A percentile compares a stretch with the other conserved stretches of the same genome.
Conservation (phyloP, 371 early-diverging fungal species). For the Cokeromyces recurvatus region DNA sequence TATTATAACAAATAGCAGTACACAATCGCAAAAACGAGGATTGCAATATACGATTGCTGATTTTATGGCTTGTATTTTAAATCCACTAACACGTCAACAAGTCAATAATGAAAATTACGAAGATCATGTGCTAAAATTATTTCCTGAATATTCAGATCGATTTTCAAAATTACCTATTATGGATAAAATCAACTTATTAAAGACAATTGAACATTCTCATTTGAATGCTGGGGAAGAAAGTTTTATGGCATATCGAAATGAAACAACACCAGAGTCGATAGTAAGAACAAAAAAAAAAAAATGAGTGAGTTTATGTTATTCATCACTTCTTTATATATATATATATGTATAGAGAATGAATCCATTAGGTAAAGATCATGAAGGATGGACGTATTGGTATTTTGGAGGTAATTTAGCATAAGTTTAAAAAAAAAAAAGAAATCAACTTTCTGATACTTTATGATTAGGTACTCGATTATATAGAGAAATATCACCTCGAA, state of each 20-base stretch:
- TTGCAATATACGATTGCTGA: neutral
- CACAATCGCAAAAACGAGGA: neutral
- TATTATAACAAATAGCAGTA: neutral
- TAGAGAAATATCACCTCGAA: conserved; percentile 20
- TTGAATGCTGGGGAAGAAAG: conserved; percentile 1
- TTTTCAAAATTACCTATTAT: conserved; percentile 2
- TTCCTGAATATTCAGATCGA: conserved; percentile 1
- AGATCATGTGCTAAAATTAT: neutral
- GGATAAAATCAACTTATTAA: conserved; percentile 11
- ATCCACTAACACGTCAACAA: neutral
- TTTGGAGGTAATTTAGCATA: no score
- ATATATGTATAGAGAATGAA: conserved; percentile 8
- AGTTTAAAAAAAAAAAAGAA: no score
- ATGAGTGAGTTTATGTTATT: no score
- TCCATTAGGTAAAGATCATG: conserved; percentile 15
- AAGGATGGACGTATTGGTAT: conserved; percentile 23
- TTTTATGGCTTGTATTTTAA: neutral
- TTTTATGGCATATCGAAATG: neutral
- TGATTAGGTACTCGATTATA: conserved; percentile 14
- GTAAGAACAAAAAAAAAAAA: conserved; percentile 3
- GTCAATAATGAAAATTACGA: conserved; percentile 6
- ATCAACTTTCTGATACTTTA: no score
- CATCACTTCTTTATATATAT: no score
- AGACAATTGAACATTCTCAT: conserved; percentile 8
- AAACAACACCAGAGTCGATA: neutral